Evolutionary conservation across 495 filamentous ascomycete species (phyloP).

Genomic region (Podospora pseudopauciseta): DNA sequence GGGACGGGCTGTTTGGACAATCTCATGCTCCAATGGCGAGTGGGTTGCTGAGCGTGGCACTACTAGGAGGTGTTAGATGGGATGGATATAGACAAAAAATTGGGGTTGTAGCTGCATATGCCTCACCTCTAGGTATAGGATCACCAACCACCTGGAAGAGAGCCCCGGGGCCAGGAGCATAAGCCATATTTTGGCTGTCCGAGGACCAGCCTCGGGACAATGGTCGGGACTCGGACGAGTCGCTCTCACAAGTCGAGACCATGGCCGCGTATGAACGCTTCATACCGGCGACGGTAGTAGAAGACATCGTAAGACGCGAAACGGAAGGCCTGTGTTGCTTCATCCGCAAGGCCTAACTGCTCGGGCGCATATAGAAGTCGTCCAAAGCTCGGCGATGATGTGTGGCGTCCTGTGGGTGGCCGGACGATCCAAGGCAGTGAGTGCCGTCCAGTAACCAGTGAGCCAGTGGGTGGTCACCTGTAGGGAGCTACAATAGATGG

Average conservation of each 20-base stretch:
- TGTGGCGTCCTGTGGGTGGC: background rate
- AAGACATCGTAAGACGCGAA: background rate
- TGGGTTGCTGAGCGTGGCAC: conserved; percentile 13
- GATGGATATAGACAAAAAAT: background rate
- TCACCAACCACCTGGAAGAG: background rate
- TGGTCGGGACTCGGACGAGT: conserved; percentile 3
- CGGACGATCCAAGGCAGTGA: background rate
- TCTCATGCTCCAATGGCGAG: conserved; percentile 11
- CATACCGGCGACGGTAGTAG: conserved; percentile 17
- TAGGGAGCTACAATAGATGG: background rate
- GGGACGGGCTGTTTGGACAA: background rate
- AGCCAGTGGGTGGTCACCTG: no score
- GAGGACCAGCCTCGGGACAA: conserved; percentile 6
- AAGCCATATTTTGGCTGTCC: conserved; percentile 8
- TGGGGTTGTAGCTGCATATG: background rate
- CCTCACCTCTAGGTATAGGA: background rate
- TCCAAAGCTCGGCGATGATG: background rate
- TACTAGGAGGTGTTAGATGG: background rate
- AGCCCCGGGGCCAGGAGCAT: background rate
- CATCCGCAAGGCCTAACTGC: background rate
- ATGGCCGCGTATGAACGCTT: conserved; percentile 29
- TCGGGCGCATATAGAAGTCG: background rate
- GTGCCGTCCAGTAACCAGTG: no score
- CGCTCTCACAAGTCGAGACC: conserved; percentile 18
- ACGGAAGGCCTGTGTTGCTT: background rate